Percentiles rank a stretch among this genome's conserved stretches.
Evolutionary conservation across 768 basidiomycete genomes (phyloP).

Genomic region (Lactarius pseudohatsudake): DNA sequence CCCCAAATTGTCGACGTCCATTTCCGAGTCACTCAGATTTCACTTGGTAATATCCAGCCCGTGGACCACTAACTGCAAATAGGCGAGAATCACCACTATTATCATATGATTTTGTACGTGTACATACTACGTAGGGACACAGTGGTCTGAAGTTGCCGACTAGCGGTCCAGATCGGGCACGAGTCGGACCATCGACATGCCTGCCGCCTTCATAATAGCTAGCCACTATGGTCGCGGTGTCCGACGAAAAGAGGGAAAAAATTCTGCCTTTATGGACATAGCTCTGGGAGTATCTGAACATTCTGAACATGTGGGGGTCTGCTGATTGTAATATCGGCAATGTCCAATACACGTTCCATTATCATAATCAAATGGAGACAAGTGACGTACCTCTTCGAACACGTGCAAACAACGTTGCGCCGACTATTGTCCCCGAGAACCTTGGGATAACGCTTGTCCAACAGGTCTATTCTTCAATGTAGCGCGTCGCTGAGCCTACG

Average conservation of each 20-base stretch:
- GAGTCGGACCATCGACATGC: too few relatives aligned
- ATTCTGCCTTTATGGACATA: not conserved
- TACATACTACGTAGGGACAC: not conserved
- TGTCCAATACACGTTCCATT: not conserved
- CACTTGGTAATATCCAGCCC: not conserved
- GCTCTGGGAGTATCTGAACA: not conserved
- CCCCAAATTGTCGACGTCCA: not conserved
- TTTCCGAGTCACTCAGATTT: not conserved
- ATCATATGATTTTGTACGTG: not conserved
- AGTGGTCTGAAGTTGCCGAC: not conserved
- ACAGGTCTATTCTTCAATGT: not conserved
- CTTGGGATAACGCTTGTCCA: not conserved
- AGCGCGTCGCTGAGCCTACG: not conserved
- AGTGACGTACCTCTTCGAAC: not conserved
- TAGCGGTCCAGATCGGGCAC: not conserved
- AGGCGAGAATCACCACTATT: not conserved
- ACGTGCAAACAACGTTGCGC: not conserved
- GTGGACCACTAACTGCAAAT: not conserved
- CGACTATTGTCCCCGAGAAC: not conserved
- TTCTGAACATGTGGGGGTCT: not conserved
- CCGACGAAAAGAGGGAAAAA: not conserved
- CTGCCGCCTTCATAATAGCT: not conserved
- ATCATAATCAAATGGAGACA: not conserved
- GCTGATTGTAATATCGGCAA: slow-evolving; percentile 4
- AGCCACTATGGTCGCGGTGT: not conserved